Conservation (phyloP, 345 rosid genomes). For the Aegle marmelos region DNA sequence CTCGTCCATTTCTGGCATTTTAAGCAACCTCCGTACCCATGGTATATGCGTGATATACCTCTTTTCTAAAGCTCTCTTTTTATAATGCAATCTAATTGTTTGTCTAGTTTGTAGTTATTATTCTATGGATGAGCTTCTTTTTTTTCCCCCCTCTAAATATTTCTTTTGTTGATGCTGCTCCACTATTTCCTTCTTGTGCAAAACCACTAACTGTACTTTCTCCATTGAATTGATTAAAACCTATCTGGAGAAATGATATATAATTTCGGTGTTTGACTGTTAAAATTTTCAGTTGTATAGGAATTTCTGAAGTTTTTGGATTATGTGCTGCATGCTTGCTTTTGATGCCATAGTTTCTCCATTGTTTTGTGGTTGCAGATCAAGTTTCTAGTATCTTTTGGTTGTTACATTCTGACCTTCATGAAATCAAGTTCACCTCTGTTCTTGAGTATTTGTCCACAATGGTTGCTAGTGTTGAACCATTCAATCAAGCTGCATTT, state of each 20-base stretch:
- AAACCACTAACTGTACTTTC: not conserved
- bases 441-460: constrained; percentile 76
- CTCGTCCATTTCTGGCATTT: constrained; percentile 53
- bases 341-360: constrained; percentile 12
- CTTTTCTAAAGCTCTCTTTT: not conserved
- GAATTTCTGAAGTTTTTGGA: constrained; percentile 5
- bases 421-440: constrained; percentile 51
- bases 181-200: not conserved
- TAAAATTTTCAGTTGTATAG: not conserved
- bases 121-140: not conserved
- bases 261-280: not conserved
- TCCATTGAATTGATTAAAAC: not conserved
- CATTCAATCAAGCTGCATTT: constrained; percentile 36
- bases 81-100: not conserved
- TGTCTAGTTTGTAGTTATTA: not conserved
- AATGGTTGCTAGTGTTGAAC: constrained; percentile 63
- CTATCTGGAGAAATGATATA: not conserved
- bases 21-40: constrained; percentile 74
- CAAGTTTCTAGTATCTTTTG: constrained; percentile 64
- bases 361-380: constrained; percentile 41
- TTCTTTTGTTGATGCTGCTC: not conserved
- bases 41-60: constrained; percentile 37
- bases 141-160: not conserved
- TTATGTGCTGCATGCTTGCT: not conserved
- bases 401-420: constrained; percentile 79